Evolutionary conservation across 345 rosid species (phyloP).

Genomic region (Linum lewisii): DNA sequence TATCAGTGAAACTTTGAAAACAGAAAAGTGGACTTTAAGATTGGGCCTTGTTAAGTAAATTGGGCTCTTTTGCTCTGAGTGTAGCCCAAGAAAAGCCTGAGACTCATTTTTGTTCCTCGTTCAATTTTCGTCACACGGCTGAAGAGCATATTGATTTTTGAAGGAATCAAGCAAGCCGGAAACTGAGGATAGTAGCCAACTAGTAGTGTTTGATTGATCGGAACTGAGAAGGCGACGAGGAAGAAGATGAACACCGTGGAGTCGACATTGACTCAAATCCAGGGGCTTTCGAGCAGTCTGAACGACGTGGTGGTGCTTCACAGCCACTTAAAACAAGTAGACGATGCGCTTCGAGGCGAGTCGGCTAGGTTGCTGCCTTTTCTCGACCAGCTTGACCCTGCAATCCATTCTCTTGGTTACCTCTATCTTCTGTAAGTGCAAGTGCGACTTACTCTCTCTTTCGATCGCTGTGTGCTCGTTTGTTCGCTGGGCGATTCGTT

Average conservation of each 20-base stretch:
- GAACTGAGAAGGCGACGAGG: not conserved
- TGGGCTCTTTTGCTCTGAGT: too few relatives aligned
- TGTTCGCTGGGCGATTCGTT: not conserved
- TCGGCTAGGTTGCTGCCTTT: conserved; percentile 29
- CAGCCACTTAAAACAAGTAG: conserved; percentile 35
- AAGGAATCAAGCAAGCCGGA: too few relatives aligned
- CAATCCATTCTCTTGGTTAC: conserved; percentile 66
- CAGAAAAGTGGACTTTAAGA: too few relatives aligned
- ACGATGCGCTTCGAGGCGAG: conserved; percentile 43
- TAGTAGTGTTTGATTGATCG: not conserved
- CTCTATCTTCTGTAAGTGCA: conserved; percentile 48
- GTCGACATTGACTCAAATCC: conserved; percentile 46
- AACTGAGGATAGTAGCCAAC: not conserved
- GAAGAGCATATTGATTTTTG: too few relatives aligned
- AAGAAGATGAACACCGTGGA: conserved; percentile 34
- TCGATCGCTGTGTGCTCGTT: too few relatives aligned
- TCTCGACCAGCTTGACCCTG: conserved; percentile 64
- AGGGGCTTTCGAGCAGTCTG: conserved; percentile 40
- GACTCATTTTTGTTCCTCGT: too few relatives aligned
- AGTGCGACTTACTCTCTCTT: conserved; percentile 3
- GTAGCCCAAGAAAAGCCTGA: too few relatives aligned
- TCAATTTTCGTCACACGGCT: too few relatives aligned
- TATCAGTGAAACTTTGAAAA: too few relatives aligned
- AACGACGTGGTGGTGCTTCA: conserved; percentile 45
- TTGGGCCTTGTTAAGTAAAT: too few relatives aligned